phyloP scores from a whole-genome alignment of 2,329 filamentous ascomycete species.

The Beauveria caledonica region DNA sequence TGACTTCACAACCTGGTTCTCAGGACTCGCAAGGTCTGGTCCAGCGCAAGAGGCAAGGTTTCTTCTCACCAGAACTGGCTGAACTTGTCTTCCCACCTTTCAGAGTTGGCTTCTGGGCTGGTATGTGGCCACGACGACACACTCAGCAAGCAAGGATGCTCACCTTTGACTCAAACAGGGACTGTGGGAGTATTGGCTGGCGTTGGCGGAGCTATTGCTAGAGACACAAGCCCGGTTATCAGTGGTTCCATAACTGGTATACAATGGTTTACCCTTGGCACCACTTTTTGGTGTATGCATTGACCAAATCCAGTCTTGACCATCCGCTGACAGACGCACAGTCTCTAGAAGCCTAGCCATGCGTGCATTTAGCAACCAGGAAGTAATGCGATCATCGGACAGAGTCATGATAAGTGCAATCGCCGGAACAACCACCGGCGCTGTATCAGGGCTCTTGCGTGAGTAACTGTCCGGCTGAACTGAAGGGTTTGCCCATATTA shows the following conservation, averaged over 20 bases:
- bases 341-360: conserved; percentile 41
- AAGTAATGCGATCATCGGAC: conserved; percentile 48
- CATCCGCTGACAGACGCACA: conserved; percentile 19
- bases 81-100: conserved; percentile 43
- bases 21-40: conserved; percentile 15
- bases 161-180: conserved; percentile 32
- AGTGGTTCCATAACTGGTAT: conserved; percentile 66
- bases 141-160: not conserved
- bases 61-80: conserved; percentile 35
- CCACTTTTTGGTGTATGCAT: conserved; percentile 63
- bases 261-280: conserved; percentile 75
- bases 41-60: conserved; percentile 23
- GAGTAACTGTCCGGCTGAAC: conserved; percentile 21
- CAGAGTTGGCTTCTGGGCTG: conserved; percentile 51
- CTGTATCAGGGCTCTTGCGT: conserved; percentile 50
- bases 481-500: conserved; percentile 9
- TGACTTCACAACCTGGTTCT: conserved; percentile 14
- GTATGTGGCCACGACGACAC: conserved; percentile 28
- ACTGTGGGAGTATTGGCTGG: conserved; percentile 54
- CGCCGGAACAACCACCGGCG: conserved; percentile 61
- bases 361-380: conserved; percentile 40
- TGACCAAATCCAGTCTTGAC: not conserved
- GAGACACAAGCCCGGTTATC: conserved; percentile 56
- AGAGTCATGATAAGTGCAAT: conserved; percentile 59
- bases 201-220: conserved; percentile 62